Base-by-base conservation (phyloP, 78 protist genomes). In the Emiliania huxleyi region DNA sequence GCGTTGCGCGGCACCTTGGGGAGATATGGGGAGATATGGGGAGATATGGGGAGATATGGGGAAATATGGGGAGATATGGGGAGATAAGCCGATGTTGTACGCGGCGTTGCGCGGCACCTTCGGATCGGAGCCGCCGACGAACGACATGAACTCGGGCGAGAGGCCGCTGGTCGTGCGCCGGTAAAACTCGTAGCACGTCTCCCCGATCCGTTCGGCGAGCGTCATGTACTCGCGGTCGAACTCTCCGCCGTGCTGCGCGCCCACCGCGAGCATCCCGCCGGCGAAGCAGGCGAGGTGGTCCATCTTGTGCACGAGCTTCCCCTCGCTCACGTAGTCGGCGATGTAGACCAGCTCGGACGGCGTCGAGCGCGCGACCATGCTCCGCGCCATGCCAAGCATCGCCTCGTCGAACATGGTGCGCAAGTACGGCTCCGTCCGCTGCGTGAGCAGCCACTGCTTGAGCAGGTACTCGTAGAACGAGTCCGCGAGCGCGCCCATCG, bases 211-310 rank as follows among this genome's bases (percentile, higher is more conserved):
- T 21, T 25, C 73, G 15, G 96, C 96, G 19, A 94, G 38, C 23
- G 88, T 6, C 48, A 93, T 44, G 42, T 48, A 42, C 23, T 21
- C 49, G 22, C 0, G 8, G 46, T 35, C 42, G 35, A 0, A 5
- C 38, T 8, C 12, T 43, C 69, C 49, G 23, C 48, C 15, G 90
- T 46, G 40, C 62, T 49, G 84, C 22, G 95, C 97, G 44, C 71
- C 90, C 8, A 97, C 90, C 18, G 96, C 97, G 69, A 96, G 92
- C 98, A 97, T 97, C 35, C 98, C 98, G 87, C 95, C 97, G 35
- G 95, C 94, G 87, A 97, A 97, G 91, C 98, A 97, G 3, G 97
- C 97, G n/a, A 97, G 91, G 90, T 97, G 98, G 62, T 97, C 98
- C 97, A 97, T 95, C 42, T 92, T 94, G 43, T 92, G 89, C 48